Conservation (phyloP, 192 early-diverging fungal genomes). For the Neocallimastix lanati region DNA sequence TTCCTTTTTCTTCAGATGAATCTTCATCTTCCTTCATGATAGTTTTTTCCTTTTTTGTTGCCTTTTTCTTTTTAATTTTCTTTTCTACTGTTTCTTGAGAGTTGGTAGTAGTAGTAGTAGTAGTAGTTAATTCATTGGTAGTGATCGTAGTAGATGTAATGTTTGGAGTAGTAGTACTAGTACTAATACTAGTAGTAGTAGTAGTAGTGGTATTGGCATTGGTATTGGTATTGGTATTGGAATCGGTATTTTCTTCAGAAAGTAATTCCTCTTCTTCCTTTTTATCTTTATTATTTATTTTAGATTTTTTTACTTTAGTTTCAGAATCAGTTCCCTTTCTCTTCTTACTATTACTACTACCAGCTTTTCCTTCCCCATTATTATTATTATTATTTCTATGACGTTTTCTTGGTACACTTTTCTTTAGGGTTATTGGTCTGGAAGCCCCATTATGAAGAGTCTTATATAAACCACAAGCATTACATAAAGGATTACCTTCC, state of each 20-base stretch:
- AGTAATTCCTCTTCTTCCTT: neutral
- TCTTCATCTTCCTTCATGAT: neutral
- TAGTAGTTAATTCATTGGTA: too few species aligned
- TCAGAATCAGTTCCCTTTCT: neutral
- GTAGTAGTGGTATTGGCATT: too few species aligned
- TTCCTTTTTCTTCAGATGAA: neutral
- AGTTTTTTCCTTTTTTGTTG: neutral
- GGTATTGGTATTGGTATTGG: too few species aligned
- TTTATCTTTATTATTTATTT: neutral
- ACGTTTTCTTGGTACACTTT: neutral
- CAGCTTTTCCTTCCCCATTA: neutral
- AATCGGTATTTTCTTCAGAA: too few species aligned
- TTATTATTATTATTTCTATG: neutral
- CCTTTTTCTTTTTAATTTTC: neutral
- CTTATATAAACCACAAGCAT: slow-evolving; percentile 89
- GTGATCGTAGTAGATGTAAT: too few species aligned
- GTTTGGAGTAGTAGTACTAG: too few species aligned
- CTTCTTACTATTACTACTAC: neutral
- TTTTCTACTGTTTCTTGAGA: neutral
- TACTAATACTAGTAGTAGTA: too few species aligned
- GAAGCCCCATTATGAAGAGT: slow-evolving; percentile 41
- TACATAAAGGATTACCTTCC: slow-evolving; percentile 79
- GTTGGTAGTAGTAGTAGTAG: too few species aligned
- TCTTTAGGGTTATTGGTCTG: neutral
- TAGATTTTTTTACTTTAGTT: neutral